Base-by-base conservation (phyloP, 768 basidiomycete genomes). In the Tricholoma sp. region DNA sequence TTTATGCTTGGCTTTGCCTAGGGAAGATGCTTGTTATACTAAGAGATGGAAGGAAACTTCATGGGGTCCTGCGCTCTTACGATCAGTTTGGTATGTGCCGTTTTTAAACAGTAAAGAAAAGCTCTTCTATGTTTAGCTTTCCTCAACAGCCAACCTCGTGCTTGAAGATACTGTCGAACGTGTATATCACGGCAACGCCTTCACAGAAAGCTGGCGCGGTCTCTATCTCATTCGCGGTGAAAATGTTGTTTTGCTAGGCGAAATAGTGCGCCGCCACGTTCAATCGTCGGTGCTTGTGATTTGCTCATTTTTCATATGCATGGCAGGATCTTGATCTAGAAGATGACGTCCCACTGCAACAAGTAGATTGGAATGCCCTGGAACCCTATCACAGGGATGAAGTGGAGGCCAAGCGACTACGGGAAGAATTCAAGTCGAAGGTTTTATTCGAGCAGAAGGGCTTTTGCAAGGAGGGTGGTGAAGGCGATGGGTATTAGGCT, bases 11-110 rank as follows among this genome's bases (percentile, higher is more conserved):
- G 65, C 66, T 57, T 65, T 65, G 63, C 69, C 60, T 66, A 99
- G 97, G 98, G 80, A 98, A 98, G 84, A 96, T 99, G 85, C 81
- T 99, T 55, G 95, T 99, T 53, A 86, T 98, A 66, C 79, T 99
- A 59, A 81, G 97, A 71, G 97, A 99, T 72, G 97, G 97, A 57
- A 79, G 94, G 67, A 99, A 98, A 71, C 80, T 98, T 39, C 90
- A 97, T 65, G 97, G 97, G 42, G 96, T 99, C 50, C 76, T 99
- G 64, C 79, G 97, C 55, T 96, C 94, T 18, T 99, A 99, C 71
- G 97, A 99, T 78, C 97, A 99, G 67, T 99, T 98, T 64, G 97
- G 97, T 98, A 32, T 32, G 72, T 65, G 86, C 47, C 15, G 11
- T 36, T 51, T 59, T 47, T 41, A 28, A 37, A 11, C 11, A 31